These are phyloP conservation scores for Guyanaporus albipodus DNA, from an alignment of 768 basidiomycete genomes.

Conservation along the genomic window DNA sequence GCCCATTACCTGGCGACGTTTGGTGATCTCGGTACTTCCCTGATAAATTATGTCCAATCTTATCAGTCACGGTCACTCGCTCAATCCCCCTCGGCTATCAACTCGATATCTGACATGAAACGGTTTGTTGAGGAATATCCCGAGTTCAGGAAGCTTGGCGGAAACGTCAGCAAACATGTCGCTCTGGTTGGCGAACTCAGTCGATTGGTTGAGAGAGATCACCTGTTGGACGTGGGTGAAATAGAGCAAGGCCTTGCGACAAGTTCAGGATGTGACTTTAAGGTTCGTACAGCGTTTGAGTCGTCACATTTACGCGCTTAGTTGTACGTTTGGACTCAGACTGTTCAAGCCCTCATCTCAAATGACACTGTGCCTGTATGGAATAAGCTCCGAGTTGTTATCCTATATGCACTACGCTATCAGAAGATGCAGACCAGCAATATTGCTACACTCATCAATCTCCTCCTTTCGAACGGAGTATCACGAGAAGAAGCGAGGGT, in stretches of 20 bases:
- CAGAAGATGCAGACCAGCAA: constrained; percentile 85
- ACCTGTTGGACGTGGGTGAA: constrained; percentile 86
- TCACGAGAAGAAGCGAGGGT: constrained; percentile 73
- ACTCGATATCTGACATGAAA: constrained; percentile 96
- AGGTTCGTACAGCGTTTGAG: constrained; percentile 42
- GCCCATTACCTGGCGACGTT: constrained; percentile 89
- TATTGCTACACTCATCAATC: constrained; percentile 73
- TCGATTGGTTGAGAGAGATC: constrained; percentile 80
- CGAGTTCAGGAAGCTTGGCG: constrained; percentile 92
- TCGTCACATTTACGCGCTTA: neutral
- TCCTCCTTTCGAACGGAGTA: constrained; percentile 73
- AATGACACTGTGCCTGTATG: constrained; percentile 63
- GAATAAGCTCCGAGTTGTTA: constrained; percentile 87
- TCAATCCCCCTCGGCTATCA: constrained; percentile 74
- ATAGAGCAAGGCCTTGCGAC: constrained; percentile 95
- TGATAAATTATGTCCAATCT: constrained; percentile 90
- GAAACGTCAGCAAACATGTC: constrained; percentile 98
- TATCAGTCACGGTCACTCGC: constrained; percentile 84
- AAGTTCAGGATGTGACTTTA: constrained; percentile 85
- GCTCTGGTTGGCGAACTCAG: constrained; percentile 95
- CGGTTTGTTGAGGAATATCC: constrained; percentile 97
- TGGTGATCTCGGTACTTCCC: constrained; percentile 88
- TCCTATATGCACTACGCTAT: constrained; percentile 90
- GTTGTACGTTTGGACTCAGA: constrained; percentile 41
- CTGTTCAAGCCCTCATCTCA: constrained; percentile 74